Percentiles rank a stretch among this genome's conserved stretches.
phyloP scores from a whole-genome alignment of 352 stramenopile species.

The Globisporangium takayamanum region DNA sequence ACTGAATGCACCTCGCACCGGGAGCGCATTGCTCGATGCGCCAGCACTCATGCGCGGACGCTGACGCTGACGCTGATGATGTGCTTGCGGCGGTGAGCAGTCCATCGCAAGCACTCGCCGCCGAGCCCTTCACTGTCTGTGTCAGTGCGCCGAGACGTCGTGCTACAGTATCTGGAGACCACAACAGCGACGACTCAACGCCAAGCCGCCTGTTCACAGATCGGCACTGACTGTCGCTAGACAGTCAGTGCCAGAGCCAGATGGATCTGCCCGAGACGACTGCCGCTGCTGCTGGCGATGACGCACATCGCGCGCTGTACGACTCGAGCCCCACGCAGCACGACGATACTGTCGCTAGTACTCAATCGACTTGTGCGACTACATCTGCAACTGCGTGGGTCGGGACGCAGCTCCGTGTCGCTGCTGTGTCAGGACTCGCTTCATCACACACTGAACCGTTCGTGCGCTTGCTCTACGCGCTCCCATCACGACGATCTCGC shows the following conservation, averaged over 20 bases:
- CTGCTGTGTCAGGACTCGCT: constrained; percentile 36
- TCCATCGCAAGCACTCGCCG: no score
- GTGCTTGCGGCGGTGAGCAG: neutral
- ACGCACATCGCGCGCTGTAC: neutral
- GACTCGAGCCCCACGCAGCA: neutral
- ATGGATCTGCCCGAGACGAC: neutral
- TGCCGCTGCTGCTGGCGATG: neutral
- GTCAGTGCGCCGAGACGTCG: no score
- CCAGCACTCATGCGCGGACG: neutral
- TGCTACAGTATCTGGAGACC: no score
- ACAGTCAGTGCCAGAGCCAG: neutral
- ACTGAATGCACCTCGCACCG: constrained; percentile 31
- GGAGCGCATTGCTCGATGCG: constrained; percentile 9
- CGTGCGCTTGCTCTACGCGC: constrained; percentile 36
- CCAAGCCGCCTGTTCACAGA: no score
- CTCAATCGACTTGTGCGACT: neutral
- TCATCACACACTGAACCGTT: constrained; percentile 39
- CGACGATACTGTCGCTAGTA: neutral
- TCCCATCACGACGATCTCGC: neutral
- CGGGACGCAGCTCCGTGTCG: constrained; percentile 23
- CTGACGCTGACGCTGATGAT: constrained; percentile 1
- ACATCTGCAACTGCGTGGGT: constrained; percentile 5
- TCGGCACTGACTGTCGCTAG: no score
- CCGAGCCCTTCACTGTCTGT: neutral
- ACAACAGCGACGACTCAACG: no score